Conservation (phyloP, 345 rosid genomes). For the Boechera stricta region DNA sequence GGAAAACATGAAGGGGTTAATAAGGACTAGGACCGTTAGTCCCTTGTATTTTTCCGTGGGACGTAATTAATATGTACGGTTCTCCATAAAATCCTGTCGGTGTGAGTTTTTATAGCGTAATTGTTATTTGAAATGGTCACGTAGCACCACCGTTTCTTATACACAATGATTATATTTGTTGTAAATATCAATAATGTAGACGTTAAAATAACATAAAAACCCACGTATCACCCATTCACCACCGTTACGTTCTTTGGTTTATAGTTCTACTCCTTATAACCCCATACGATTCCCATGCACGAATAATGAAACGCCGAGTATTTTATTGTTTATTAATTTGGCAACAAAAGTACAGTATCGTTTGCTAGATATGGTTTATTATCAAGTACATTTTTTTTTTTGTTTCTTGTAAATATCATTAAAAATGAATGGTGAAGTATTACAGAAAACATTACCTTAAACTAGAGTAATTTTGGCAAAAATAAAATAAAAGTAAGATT, state of each 20-base stretch:
- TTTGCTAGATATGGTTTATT: background rate
- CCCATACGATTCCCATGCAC: constrained; percentile 20
- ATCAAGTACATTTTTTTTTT: background rate
- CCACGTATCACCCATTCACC: background rate
- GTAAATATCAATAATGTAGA: background rate
- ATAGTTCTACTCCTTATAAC: background rate
- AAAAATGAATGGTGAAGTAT: too few relatives aligned
- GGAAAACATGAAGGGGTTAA: constrained; percentile 2
- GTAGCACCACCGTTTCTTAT: constrained; percentile 36
- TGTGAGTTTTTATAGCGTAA: constrained; percentile 16
- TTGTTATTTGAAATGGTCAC: constrained; percentile 26
- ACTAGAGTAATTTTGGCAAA: too few relatives aligned
- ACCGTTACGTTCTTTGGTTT: constrained; percentile 21
- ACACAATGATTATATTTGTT: constrained; percentile 12
- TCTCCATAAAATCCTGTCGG: constrained; percentile 36
- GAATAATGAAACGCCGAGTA: background rate
- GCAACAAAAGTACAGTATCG: background rate
- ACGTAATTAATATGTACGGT: constrained; percentile 24
- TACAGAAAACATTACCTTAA: too few relatives aligned
- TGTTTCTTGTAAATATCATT: too few relatives aligned
- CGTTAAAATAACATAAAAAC: background rate
- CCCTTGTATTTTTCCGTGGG: constrained; percentile 11
- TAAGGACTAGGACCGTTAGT: constrained; percentile 9
- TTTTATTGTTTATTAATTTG: background rate
- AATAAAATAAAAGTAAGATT: too few relatives aligned